Base-by-base conservation (phyloP, 805 yeast genomes). In the Saturnispora ahearnii region DNA sequence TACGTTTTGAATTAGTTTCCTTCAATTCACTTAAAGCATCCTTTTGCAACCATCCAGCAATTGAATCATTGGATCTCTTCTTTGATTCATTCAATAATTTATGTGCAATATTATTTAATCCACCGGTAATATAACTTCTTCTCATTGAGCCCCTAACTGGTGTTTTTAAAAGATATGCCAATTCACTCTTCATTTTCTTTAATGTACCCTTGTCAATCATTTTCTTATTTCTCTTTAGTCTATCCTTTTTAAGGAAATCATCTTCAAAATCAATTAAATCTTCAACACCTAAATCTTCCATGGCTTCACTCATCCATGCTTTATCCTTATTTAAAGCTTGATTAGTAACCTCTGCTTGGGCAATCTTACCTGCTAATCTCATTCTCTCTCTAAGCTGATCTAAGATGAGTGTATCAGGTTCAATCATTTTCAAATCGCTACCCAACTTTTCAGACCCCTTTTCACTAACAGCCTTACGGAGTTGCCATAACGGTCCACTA, bases 221-320 rank as follows among this genome's bases (percentile, higher is more conserved):
- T 59, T 77, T 78, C 48, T 69, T 74, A 53, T 72, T 72, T 56
- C 73, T 77, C 57, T 77, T 76, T 50, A 73, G 73, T 57, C 86
- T 76, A 59, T 79, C 82, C 60, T 81, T 80, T 55, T 77, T 78
- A 47, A 85, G 66, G 41, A 77, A 72, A 54, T 81, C 87, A 56
- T 82, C 90, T 48, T 79, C 89, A 41, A 84, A 68, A 50, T 83
- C 90, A 42, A 77, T 71, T 48, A 80, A 66, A 46, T 81, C 73
- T 33, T 86, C 96, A 37, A 90, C 67, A 8, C 96, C 99, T 50
- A 93, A 72, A 46, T 93, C 99, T 48, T 85, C 93, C 0, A 98
- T 98, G 0, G 96, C 97, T 61, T 87, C 81, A 52, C 79, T 76
- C 52, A 89, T 71, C 97, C 98, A 89, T 24, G 78, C 72, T 50